Conservation (phyloP, 305 asterid genomes). For the Plantago coronopus region DNA sequence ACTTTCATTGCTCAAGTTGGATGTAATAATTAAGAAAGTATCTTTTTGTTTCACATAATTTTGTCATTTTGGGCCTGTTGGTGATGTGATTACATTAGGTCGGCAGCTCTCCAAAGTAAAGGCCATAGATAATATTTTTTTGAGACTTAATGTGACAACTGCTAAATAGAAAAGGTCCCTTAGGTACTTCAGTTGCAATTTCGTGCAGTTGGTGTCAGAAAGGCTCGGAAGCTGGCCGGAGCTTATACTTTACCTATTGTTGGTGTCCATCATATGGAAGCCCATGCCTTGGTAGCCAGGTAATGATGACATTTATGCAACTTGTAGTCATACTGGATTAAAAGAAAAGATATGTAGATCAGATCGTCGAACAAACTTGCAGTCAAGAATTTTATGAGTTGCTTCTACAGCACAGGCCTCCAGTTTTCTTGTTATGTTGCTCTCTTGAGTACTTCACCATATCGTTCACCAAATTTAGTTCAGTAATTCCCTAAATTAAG, state of each 20-base stretch:
- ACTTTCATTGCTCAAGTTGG: conserved; percentile 15
- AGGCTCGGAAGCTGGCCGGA: conserved; percentile 92
- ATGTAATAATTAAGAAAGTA: conserved; percentile 4
- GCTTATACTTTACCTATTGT: conserved; percentile 63
- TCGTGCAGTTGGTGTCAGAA: conserved; percentile 83
- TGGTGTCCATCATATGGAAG: conserved; percentile 99
- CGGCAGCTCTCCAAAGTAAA: background rate
- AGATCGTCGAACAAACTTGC: background rate
- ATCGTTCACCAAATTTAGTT: background rate
- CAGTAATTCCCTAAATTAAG: conserved; percentile 15
- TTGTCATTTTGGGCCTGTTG: background rate
- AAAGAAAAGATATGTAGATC: conserved; percentile 1
- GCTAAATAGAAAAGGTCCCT: conserved; percentile 9
- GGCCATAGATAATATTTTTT: background rate
- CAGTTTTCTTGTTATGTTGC: background rate
- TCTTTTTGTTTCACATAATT: background rate
- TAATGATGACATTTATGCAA: conserved; percentile 20
- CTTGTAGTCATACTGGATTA: conserved; percentile 8
- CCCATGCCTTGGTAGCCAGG: conserved; percentile 97
- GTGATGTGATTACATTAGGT: conserved; percentile 11
- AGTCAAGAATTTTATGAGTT: too few relatives aligned
- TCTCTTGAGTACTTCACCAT: background rate
- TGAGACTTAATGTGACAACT: conserved; percentile 6
- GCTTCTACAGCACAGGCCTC: background rate
- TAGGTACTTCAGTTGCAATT: conserved; percentile 22